Evolutionary conservation across 2,329 filamentous ascomycete genomes (phyloP).

Genomic region (Verticillium albo-atrum): DNA sequence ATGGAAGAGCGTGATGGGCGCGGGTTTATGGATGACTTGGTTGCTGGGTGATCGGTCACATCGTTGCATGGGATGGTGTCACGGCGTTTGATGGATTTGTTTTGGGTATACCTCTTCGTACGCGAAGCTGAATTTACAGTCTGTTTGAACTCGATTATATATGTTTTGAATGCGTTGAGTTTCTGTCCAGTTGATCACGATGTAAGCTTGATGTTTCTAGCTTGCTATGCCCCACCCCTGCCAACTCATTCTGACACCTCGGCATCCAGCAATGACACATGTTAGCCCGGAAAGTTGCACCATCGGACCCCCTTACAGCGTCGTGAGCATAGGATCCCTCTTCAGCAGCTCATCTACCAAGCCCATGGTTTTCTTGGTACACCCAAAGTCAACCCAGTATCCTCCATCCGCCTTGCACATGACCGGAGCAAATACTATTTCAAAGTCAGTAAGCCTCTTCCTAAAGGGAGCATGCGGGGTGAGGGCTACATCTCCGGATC

Average conservation of each 20-base stretch:
- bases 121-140: background rate
- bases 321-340: constrained; percentile 9
- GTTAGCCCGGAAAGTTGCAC: too few relatives aligned
- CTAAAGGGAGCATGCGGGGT: too few relatives aligned
- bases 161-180: too few relatives aligned
- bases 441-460: background rate
- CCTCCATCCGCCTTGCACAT: constrained; percentile 15
- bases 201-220: too few relatives aligned
- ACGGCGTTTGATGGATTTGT: background rate
- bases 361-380: constrained; percentile 6
- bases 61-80: background rate
- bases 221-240: too few relatives aligned
- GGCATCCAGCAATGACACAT: too few relatives aligned
- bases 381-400: constrained; percentile 14
- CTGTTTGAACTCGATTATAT: too few relatives aligned
- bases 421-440: constrained; percentile 4
- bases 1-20: background rate
- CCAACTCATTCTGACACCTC: too few relatives aligned
- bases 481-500: constrained; percentile 7
- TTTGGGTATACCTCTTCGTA: background rate
- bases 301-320: too few relatives aligned
- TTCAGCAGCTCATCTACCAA: constrained; percentile 8
- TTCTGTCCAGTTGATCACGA: too few relatives aligned
- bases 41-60: background rate
- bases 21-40: background rate